Base-by-base conservation (phyloP, 139 green algal genomes). In the Picochlorum costavermella region DNA sequence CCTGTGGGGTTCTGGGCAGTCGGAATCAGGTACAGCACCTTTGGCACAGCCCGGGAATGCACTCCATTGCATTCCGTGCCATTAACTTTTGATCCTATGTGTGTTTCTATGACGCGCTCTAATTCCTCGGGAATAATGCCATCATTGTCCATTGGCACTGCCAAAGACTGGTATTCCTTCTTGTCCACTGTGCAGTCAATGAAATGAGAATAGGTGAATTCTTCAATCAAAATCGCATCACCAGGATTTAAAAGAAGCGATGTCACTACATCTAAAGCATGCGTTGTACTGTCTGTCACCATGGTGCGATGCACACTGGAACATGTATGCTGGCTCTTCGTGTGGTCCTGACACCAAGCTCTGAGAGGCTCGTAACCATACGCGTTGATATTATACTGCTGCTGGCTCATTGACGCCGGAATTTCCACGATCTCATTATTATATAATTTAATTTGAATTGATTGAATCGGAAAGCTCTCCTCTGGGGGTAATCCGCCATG, bases 1-100 rank as follows among this genome's bases (percentile, higher is more conserved):
- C 86, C 85, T 12, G 85, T 90, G 17, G 87, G 83, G 70, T 92
- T 92, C 40, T 91, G 87, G 23, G 73, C 85, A 2, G 69, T 75
- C 45, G 87, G 87, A 14, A 92, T 78, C 37, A 69, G 82, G 73
- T 95, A 95, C 56, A 90, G 56, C 36, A 89, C 31, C 48, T 64
- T 70, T 57, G 46, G 33, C 14, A 55, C 11, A 1, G n/a, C 33
- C 33, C 33, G 33, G 5, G 33, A 40, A 40, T 40, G 33, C 33
- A 40, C 5, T 40, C 33, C 33, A 28, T 28, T 58, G 50, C 50
- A 28, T 49, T 28, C 33, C 33, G 33, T 12, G 33, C 33, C 33
- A 40, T 40, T 40, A 13, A 40, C 33, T 11, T 40, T 40, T 40
- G 46, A 23, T 8, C 11, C 9, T 43, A 6, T 49, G 3, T 37